Evolutionary conservation across 805 yeast genomes (phyloP), one percentile per base, ranked within the genome.

Genomic region (Suhomyces xylopsoci): DNA sequence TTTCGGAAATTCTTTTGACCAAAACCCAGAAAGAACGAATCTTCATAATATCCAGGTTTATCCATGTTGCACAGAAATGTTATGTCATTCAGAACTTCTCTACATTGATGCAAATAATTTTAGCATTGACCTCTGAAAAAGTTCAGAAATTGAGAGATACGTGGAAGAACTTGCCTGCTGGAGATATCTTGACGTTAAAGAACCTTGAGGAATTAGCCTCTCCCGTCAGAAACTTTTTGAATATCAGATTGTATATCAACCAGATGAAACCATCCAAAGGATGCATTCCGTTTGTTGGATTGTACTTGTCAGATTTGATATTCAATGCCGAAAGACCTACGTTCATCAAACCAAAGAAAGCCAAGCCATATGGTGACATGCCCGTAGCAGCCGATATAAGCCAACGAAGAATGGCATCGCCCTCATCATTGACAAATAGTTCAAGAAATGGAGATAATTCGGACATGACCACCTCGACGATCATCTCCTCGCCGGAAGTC

Each of bases 231-330:
- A 90, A 92, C 69, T 93, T 89, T 65, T 67, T 78, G 48, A 80
- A 80, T 50, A 77, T 93, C 55, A 77, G 97, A 57, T 65, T 78
- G 40, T 84, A 83, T 53, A 76, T 90, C 54, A 80, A 81, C 52
- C 82, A 79, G 41, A 73, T 87, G 47, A 79, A 78, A 51, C 83
- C 86, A 20, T 74, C 85, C 5, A 75, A 74, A 53, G 98, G 98
- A 2, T 85, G 96, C 59, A 83, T 93, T 49, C 98, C 99, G 20
- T 93, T 92, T 66, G 81, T 92, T 50, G 97, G 96, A 0, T 75
- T 93, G 28, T 91, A 90, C 61, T 67, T 93, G 45, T 85, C 92
- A 3, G 98, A 93, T 65, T 75, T 93, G 60, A 82, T 89, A 0
- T 82, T 87, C 62, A 90, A 90, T 65, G 80, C 85, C 2, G 87